A percentile compares a stretch with the other conserved stretches of the same genome.
These are phyloP conservation scores for Xylaria venustula DNA, from an alignment of 495 filamentous ascomycete genomes.

Conservation along the genomic window DNA sequence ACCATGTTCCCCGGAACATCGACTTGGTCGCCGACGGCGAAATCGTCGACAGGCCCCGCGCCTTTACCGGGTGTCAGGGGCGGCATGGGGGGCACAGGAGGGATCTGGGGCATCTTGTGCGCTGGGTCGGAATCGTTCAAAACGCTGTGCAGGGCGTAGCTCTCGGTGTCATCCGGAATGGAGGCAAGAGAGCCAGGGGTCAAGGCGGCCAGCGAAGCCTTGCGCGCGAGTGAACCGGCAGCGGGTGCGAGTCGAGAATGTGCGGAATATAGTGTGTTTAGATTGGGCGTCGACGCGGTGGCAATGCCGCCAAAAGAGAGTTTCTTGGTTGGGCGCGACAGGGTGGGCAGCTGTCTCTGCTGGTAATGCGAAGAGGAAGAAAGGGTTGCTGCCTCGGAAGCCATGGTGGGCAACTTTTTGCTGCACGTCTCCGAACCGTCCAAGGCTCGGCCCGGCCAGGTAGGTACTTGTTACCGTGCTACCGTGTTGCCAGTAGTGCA, in stretches of 20 bases:
- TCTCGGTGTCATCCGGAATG: conserved; percentile 60
- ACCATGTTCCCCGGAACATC: conserved; percentile 95
- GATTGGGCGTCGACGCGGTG: conserved; percentile 60
- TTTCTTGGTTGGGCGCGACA: conserved; percentile 30
- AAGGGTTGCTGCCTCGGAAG: conserved; percentile 27
- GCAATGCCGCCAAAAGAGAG: conserved; percentile 42
- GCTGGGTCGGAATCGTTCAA: conserved; percentile 44
- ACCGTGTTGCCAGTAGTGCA: neutral
- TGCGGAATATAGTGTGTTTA: conserved; percentile 47
- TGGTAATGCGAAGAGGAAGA: conserved; percentile 4
- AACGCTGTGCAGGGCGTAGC: conserved; percentile 54
- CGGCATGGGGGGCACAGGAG: conserved; percentile 33
- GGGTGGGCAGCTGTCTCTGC: conserved; percentile 14
- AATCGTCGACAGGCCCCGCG: conserved; percentile 26
- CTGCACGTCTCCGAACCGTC: neutral
- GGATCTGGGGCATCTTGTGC: conserved; percentile 23
- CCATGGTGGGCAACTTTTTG: conserved; percentile 27
- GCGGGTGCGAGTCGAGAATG: conserved; percentile 41
- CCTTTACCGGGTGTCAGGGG: conserved; percentile 35
- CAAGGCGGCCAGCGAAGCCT: conserved; percentile 63
- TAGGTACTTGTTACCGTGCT: neutral
- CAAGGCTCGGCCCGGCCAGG: neutral
- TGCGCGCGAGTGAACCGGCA: conserved; percentile 55
- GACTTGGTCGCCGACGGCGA: conserved; percentile 83
- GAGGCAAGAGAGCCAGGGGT: conserved; percentile 59